Base-by-base conservation (phyloP, 2,329 filamentous ascomycete species). In the Fusarium sp. region DNA sequence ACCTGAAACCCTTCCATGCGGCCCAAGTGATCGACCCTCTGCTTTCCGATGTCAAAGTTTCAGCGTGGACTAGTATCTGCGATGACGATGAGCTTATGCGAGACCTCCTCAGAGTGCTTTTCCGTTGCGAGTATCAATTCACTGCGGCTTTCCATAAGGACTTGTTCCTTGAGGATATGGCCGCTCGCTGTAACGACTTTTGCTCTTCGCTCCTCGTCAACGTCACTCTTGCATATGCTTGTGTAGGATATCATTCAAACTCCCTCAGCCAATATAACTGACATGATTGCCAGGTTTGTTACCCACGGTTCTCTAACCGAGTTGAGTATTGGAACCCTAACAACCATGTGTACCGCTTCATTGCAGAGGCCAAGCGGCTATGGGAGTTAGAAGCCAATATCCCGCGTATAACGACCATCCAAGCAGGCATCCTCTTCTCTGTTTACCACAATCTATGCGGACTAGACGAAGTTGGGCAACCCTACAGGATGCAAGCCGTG, bases 181-280 rank as follows among this genome's bases (percentile, higher is more conserved):
- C 67, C 13, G 62, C 69, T 0, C 70, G 70, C 2, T 64, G 68
- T 1, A 50, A 59, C 0, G 73, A 77, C 16, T 82, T 80, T 66
- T 83, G 81, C 61, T 82, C 82, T 0, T 54, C 75, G 10, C 69
- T 83, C 1, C 75, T 83, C 6, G 79, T 82, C 48, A 83, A 83
- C 35, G 66, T 75, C 3, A 38, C 80, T 13, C 75, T 83, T 35
- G 78, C 78, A 11, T 66, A 77, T 21, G 74, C 77, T 57, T 81
- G 76, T 47, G 81, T 82, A 76, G 58, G 78, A 68, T 10, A 4
- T 1, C 16, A 10, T 1, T 12, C 1, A 10, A 5, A 13, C 8
- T 5, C 7, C 4, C 11, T 6, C 6, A 8, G 3, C 6, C 3
- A 16, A n/a, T 9, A n/a, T 13, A 2, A 3, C 24, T 52, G 24